Evolutionary conservation across 768 basidiomycete species (phyloP), one percentile per base, ranked within the genome.

Genomic region (Polyporus arcularius): DNA sequence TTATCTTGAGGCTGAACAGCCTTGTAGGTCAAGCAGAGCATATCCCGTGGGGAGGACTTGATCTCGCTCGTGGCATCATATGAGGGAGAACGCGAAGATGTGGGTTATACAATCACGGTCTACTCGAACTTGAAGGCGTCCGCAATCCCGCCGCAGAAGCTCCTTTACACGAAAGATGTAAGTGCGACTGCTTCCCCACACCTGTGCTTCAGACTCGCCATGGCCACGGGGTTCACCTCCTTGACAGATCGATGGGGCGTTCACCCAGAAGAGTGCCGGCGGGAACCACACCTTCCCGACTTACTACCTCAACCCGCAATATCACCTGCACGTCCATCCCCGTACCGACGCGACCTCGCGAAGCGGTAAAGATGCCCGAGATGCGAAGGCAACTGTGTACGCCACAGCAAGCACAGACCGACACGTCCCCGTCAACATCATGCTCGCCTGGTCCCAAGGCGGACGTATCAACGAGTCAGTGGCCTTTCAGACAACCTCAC

Each of bases 241-340:
- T 10, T 1, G n/a, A 30, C 64, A 93, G 91, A 68, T 89, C 6
- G 76, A 82, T 0, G 89, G 86, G 8, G 68, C 76, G 0, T 79
- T 96, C 62, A 87, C 86, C 0, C 80, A 74, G 39, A 86, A 86
- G 65, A 92, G 85, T 31, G 83, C 92, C 0, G 96, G 96, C 0
- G 96, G 96, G 1, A 96, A 95, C 68, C 83, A 86, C 57, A 83
- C 85, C 4, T 79, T 86, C 64, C 85, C 92, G 0, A 88, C 89
- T 0, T 97, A 90, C 73, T 90, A 96, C 86, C 73, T 84, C 51
- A 98, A 98, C 69, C 96, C 96, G 0, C 94, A 97, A 69, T 98
- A 92, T 73, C 80, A 82, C 57, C 76, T 98, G 14, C 80, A 74
- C 7, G 74, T 96, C 18, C 75, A 80, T 55, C 76, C 82, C 67